These are phyloP conservation scores for Clonostachys solani DNA, from an alignment of 2,329 filamentous ascomycete genomes.

Conservation along the genomic window DNA sequence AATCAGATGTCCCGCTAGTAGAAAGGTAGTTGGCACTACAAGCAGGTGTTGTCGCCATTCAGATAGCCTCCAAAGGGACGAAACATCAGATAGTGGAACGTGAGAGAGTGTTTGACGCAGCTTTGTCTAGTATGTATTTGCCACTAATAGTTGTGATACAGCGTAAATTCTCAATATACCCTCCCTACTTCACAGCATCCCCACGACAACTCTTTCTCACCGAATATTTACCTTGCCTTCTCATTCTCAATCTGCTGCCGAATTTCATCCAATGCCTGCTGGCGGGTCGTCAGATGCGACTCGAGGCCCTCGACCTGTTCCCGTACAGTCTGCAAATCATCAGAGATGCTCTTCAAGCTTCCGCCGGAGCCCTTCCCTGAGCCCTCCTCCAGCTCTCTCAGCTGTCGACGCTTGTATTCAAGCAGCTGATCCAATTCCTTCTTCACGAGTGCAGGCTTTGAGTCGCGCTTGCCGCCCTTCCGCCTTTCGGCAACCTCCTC, in stretches of 20 bases:
- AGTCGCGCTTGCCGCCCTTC: conserved; percentile 62
- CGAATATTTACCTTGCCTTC: conserved; percentile 41
- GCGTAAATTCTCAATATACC: no score
- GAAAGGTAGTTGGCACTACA: no score
- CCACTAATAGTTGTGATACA: no score
- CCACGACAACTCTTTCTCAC: no score
- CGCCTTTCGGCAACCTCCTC: conserved; percentile 68
- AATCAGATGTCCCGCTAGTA: no score
- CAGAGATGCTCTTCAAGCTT: conserved; percentile 70
- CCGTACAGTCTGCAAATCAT: conserved; percentile 85
- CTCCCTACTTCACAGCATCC: no score
- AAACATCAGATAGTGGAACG: no score
- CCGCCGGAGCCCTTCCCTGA: conserved; percentile 68
- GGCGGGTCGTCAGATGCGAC: conserved; percentile 71
- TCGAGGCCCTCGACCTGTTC: conserved; percentile 94
- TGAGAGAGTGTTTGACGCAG: no score
- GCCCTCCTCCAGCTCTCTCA: conserved; percentile 71
- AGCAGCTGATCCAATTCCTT: conserved; percentile 89
- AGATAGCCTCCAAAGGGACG: no score
- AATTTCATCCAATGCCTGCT: conserved; percentile 72
- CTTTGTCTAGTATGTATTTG: no score
- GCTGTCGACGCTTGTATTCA: conserved; percentile 85
- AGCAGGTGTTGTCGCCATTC: no score
- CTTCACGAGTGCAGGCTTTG: conserved; percentile 88
- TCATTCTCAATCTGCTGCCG: conserved; percentile 83